Evolutionary conservation across 2,329 filamentous ascomycete genomes (phyloP).

Genomic region (Didymella glomerata): DNA sequence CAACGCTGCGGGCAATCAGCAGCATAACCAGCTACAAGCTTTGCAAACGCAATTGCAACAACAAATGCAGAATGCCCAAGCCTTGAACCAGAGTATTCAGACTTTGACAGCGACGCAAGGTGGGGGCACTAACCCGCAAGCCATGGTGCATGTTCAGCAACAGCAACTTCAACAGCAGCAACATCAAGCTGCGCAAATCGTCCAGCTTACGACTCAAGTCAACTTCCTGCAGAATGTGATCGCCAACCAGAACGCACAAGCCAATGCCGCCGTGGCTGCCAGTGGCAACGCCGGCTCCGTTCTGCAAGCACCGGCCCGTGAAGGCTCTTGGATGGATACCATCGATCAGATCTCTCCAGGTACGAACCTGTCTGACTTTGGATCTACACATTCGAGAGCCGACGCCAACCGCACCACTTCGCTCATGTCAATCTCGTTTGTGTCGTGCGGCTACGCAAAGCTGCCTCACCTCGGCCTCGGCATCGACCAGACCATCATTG

Average conservation of each 20-base stretch:
- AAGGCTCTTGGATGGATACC: constrained; percentile 60
- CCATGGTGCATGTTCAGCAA: constrained; percentile 5
- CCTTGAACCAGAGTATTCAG: constrained; percentile 8
- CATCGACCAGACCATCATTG: constrained; percentile 49
- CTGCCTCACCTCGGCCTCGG: constrained; percentile 41
- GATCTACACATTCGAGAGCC: constrained; percentile 47
- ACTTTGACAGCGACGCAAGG: constrained; percentile 4
- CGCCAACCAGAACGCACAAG: constrained; percentile 12
- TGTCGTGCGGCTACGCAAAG: constrained; percentile 68
- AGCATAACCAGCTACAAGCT: constrained; percentile 25
- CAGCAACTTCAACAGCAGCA: constrained; percentile 18
- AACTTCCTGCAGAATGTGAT: constrained; percentile 13
- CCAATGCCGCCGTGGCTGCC: constrained; percentile 6
- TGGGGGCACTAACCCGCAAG: background rate
- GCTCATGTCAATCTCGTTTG: constrained; percentile 60
- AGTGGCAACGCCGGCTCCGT: constrained; percentile 27
- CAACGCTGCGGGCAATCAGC: constrained; percentile 25
- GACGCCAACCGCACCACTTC: constrained; percentile 39
- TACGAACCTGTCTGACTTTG: constrained; percentile 54
- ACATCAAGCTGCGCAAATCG: constrained; percentile 1
- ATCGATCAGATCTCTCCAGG: constrained; percentile 62
- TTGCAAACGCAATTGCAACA: constrained; percentile 31
- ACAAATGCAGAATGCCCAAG: constrained; percentile 19
- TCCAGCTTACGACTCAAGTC: constrained; percentile 5
- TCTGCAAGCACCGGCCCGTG: constrained; percentile 48